Base-by-base conservation (phyloP, 2,329 filamentous ascomycete genomes). In the Lasiodiplodia citricola region DNA sequence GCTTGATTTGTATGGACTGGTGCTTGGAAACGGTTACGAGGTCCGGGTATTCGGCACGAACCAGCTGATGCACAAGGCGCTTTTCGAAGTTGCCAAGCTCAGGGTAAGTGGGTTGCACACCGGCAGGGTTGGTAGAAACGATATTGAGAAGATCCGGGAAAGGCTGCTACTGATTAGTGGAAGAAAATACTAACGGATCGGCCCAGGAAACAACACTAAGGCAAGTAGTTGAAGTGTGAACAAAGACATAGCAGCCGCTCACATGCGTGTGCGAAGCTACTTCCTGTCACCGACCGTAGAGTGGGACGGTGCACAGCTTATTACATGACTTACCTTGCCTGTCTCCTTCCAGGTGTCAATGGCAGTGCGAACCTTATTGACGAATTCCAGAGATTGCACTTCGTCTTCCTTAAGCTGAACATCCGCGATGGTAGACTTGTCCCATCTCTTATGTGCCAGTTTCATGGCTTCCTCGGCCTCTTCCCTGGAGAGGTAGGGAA, bases 41-140 rank as follows among this genome's bases (percentile, higher is more conserved):
- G 10, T 81, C 74, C 1, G 84, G 83, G 58, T 83, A 92, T 71
- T 91, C 89, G 16, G 84, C 84, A 14, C 87, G 83, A n/a, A 92
- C 83, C 14, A 91, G 80, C 72, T 91, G 89, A 74, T 92, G 87
- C 0, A 92, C 84, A 6, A 92, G 81, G 41, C 88, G 83, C 75
- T 89, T 88, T 74, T 92, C 89, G 72, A 87, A 91, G 0, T 84
- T 73, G 18, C 71, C 76, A 16, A 80, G 64, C 52, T 67, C 70
- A 21, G 69, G 70, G 1, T 70, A 47, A 2, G 35, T 13, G 3
- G 76, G 73, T 41, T 70, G 69, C 2, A 70, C 67, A 28, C 70
- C 51, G 6, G 74, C 68, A 4, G 77, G 77, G 13, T 76, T 78
- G 23, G 74, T 72, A 2, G 75, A 75, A 3, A 75, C 76, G 60